Evolutionary conservation across 441 rosid species (phyloP), one percentile per base, ranked within the genome.

Genomic region (Corymbia calophylla): DNA sequence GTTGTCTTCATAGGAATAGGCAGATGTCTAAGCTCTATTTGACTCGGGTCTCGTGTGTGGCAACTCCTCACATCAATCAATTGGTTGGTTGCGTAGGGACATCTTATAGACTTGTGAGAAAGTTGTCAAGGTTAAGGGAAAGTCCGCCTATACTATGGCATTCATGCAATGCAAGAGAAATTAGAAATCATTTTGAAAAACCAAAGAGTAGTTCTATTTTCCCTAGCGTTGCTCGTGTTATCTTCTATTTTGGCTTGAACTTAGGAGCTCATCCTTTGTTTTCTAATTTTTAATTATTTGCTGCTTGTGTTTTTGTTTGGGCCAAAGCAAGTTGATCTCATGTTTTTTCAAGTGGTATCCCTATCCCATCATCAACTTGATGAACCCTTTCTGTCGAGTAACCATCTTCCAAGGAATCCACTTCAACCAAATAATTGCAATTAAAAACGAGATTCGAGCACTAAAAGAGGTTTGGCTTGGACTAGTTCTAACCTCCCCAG

Each of bases 401-500:
- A 12, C 84, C 53, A 44, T 23, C 68, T 29, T 23, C 53, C 23
- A 54, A 86, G 6, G 88, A 35, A 13, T 56, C 88, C 88, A 86
- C 88, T 86, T 35, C 48, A 7, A 55, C 31, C 68, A 6, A 56
- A 86, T 86, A 31, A 86, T 86, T 54, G 64, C 64, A 7, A 51
- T 31, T 23, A 86, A 31, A 23, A 55, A 55, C 25, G 21, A 35
- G n/a, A 27, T 18, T 35, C 64, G 15, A 56, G 44, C 47, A 86
- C 62, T 86, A 31, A 31, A n/a, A 87, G 48, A 8, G 81, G 47
- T 47, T 8, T 29, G 35, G 4, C 17, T 11, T 58, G 84, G 6
- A 19, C 89, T 53, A 68, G 85, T 68, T 88, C 89, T 88, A 47
- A 68, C 89, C 85, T 88, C 89, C 89, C 89, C 89, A 53, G 70